A percentile compares a stretch with the other conserved stretches of the same genome.
These are phyloP conservation scores for Suillus sp. DNA, from an alignment of 768 basidiomycete genomes.

Conservation along the genomic window DNA sequence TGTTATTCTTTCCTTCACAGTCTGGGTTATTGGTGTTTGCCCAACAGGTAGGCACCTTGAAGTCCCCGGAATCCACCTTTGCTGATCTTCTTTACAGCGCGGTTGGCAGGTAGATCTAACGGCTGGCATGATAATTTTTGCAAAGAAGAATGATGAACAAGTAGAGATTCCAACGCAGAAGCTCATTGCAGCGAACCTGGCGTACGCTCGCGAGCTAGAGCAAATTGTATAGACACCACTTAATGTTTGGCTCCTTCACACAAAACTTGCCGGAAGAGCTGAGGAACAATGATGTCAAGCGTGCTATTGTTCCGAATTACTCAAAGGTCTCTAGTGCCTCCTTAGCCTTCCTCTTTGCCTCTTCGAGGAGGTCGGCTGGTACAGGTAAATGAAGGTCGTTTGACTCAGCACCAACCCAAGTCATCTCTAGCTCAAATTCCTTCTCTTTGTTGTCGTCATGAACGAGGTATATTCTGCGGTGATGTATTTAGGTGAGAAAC, in stretches of 20 bases:
- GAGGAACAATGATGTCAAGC: conserved; percentile 18
- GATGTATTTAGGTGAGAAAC: conserved; percentile 8
- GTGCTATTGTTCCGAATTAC: conserved; percentile 32
- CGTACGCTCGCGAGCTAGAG: conserved; percentile 86
- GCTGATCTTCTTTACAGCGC: conserved; percentile 50
- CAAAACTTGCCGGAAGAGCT: conserved; percentile 4
- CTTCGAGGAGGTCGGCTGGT: conserved; percentile 79
- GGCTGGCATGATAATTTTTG: conserved; percentile 71
- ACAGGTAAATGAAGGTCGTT: conserved; percentile 79
- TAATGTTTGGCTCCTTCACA: conserved; percentile 9
- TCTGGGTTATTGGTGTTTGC: conserved; percentile 85
- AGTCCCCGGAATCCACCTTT: neutral
- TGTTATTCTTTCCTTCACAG: conserved; percentile 88
- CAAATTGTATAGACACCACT: conserved; percentile 71
- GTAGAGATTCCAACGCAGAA: conserved; percentile 85
- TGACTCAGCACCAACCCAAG: conserved; percentile 91
- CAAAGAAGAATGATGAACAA: conserved; percentile 78
- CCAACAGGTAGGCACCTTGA: conserved; percentile 55
- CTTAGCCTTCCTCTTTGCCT: conserved; percentile 88
- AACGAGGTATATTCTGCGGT: conserved; percentile 86
- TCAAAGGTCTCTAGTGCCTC: conserved; percentile 76
- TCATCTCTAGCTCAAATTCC: conserved; percentile 96
- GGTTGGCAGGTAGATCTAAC: conserved; percentile 83
- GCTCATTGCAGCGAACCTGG: conserved; percentile 74
- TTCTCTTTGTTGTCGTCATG: conserved; percentile 99